These are phyloP conservation scores for Cryphonectria carpinicola DNA, from an alignment of 2,329 filamentous ascomycete species.

Conservation along the genomic window DNA sequence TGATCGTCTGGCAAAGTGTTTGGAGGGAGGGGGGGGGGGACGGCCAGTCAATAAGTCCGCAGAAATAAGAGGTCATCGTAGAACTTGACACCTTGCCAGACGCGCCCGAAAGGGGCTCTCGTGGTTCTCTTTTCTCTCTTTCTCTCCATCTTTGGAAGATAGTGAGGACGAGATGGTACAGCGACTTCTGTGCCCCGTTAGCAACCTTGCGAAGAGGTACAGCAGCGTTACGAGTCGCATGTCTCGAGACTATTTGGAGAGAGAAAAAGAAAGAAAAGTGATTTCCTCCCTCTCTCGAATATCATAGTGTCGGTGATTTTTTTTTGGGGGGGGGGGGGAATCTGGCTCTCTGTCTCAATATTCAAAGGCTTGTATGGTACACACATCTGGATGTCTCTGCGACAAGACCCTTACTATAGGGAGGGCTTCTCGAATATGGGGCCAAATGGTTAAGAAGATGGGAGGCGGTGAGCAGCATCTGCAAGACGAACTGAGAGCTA, in stretches of 20 bases:
- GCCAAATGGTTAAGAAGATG: no score
- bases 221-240: background rate
- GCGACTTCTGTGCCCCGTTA: background rate
- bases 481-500: no score
- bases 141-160: background rate
- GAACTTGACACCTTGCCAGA: background rate
- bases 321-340: no score
- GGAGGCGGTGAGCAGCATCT: no score
- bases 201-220: background rate
- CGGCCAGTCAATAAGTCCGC: background rate
- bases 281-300: background rate
- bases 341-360: background rate
- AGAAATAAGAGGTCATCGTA: background rate
- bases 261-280: background rate
- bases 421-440: no score
- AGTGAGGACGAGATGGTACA: background rate
- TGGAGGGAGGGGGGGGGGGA: background rate
- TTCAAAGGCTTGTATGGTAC: background rate
- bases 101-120: background rate
- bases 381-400: background rate
- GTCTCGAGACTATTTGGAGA: no score
- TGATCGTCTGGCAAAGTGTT: background rate
- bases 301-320: background rate
- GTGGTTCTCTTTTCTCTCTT: background rate
- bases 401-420: background rate